Percentiles rank a stretch among this genome's conserved stretches.
Evolutionary conservation across 108 stramenopile genomes (phyloP).

Genomic region (Pseudonitzschia delicatissima): DNA sequence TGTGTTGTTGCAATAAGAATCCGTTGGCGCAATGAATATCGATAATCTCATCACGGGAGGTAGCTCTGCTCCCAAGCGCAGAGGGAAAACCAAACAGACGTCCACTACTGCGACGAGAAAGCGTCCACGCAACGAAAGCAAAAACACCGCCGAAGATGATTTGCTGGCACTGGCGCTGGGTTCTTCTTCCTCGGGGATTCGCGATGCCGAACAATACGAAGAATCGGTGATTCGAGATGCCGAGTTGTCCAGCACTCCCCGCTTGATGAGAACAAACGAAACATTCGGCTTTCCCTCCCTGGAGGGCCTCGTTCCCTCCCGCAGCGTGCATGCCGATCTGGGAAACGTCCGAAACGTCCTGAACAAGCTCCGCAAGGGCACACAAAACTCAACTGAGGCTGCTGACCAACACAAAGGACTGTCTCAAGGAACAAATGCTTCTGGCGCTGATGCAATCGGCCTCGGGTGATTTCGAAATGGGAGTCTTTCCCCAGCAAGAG

Average conservation of each 20-base stretch:
- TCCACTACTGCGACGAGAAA: neutral
- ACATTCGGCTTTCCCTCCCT: slow-evolving; percentile 25
- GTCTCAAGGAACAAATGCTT: slow-evolving; percentile 62
- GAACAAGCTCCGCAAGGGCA: slow-evolving; percentile 33
- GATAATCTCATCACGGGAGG: neutral
- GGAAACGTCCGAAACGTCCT: slow-evolving; percentile 55
- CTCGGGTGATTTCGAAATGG: slow-evolving; percentile 30
- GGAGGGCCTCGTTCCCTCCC: slow-evolving; percentile 18
- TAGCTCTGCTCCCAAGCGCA: neutral
- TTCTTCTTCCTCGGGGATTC: slow-evolving; percentile 21
- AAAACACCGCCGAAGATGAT: slow-evolving; percentile 41
- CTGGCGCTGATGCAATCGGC: slow-evolving; percentile 42
- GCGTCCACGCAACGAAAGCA: neutral
- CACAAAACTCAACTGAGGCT: neutral
- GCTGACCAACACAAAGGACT: slow-evolving; percentile 14
- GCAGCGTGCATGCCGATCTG: slow-evolving; percentile 34
- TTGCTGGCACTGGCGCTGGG: slow-evolving; percentile 58
- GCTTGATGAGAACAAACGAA: slow-evolving; percentile 25
- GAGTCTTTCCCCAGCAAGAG: slow-evolving; percentile 28
- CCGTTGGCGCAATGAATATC: neutral
- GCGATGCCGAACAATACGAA: slow-evolving; percentile 57
- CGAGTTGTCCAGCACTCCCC: slow-evolving; percentile 45
- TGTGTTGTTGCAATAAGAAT: slow-evolving; percentile 2
- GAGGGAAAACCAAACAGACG: neutral
- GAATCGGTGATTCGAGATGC: slow-evolving; percentile 58